Percentiles rank a stretch among this genome's conserved stretches.
Conservation (phyloP, 2,329 filamentous ascomycete genomes). For the Diaporthe ampelina region DNA sequence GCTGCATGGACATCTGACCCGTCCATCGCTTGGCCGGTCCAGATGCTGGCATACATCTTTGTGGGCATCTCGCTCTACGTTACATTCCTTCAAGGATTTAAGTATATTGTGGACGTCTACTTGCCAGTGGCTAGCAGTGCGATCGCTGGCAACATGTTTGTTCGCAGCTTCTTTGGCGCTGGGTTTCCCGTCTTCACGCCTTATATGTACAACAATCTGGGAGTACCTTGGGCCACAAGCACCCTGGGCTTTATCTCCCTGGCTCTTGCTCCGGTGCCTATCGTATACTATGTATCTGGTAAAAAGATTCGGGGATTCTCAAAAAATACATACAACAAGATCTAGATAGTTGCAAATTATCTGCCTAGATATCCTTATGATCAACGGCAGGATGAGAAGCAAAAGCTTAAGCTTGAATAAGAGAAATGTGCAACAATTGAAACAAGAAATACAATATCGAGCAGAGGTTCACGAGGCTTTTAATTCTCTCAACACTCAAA, state of each 20-base stretch:
- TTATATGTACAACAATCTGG: background rate
- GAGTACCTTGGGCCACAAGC: slow-evolving; percentile 4
- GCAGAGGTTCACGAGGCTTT: no score
- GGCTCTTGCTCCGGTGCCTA: background rate
- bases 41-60: background rate
- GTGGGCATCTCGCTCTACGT: slow-evolving; percentile 14
- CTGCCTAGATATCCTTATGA: background rate
- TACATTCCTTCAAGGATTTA: background rate
- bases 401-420: no score
- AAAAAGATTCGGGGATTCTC: background rate
- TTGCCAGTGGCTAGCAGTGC: slow-evolving; percentile 9
- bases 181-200: slow-evolving; percentile 1
- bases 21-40: background rate
- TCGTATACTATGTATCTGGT: background rate
- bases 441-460: no score
- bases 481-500: no score
- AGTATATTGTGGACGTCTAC: slow-evolving; percentile 16
- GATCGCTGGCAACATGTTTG: background rate
- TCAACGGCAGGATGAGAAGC: background rate
- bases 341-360: background rate
- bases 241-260: background rate
- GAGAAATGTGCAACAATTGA: no score
- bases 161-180: slow-evolving; percentile 13
- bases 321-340: background rate
- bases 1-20: slow-evolving; percentile 13